Base-by-base conservation (phyloP, 2,329 filamentous ascomycete species). In the Nannizzia gypsea region DNA sequence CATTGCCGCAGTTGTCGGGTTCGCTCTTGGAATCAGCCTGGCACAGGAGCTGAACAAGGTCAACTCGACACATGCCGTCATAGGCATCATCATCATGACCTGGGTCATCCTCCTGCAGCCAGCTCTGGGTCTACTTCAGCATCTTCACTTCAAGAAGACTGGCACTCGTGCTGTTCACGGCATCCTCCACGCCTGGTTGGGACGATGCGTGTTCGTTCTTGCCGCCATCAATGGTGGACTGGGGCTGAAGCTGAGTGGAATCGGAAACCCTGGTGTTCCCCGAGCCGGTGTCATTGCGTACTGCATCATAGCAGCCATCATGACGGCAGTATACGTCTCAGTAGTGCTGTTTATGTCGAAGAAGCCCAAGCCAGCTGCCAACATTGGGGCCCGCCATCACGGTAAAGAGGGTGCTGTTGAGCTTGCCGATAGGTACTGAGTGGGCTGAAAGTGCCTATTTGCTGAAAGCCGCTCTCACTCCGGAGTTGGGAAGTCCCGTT, bases 171-270 rank as follows among this genome's bases (percentile, higher is more conserved):
- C 76, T 1, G 63, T 74, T 5, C 78, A 76, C 44, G 64, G 64
- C 1, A 13, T 79, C 62, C n/a, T 69, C 2, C 81, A 84, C 64
- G 72, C 82, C 55, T 83, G 81, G 81, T 65, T 81, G 26, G 81
- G 81, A 17, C 74, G 81, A 3, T 64, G 72, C 28, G 71, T 77
- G 22, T 76, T 83, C 11, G 71, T 76, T 0, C 69, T 83, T 0
- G 81, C 78, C 2, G 78, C 82, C 60, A 73, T 83, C 67, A 83
- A 83, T 65, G 81, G 79, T n/a, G 81, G 80, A 0, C 68, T 83
- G 0, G 81, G 81, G 0, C 74, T 83, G 40, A 69, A 71, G 60
- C 69, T 81, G 17, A 76, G 78, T 2, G 71, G 75, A 22, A 70
- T 73, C 36, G 74, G 71, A 52, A 66, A 63, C 3, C 64, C 69